Evolutionary conservation across 2,329 filamentous ascomycete species (phyloP), one percentile per base, ranked within the genome.

Genomic region (Passalora sequoiae): DNA sequence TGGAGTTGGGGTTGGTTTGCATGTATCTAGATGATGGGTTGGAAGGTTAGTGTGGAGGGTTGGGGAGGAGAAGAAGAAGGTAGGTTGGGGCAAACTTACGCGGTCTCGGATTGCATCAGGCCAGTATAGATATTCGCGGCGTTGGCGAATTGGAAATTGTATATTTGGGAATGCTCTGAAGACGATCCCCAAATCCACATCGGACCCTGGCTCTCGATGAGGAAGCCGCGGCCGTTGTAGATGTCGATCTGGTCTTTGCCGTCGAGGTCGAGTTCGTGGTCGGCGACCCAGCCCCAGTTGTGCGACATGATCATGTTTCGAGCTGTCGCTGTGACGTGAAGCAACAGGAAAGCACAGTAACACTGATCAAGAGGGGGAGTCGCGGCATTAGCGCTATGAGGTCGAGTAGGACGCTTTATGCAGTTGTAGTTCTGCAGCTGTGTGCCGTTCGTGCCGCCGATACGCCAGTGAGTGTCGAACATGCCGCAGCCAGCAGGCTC

Each of bases 381-480:
- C 19, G 77, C 68, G 1, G 75, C 58, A 51, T 83, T 80, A 32
- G 83, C 49, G 4, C 56, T 62, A 2, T 55, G 59, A 1, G 58
- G 72, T 1, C 70, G 68, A 30, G 75, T 71, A 10, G 85, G 84
- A 25, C 81, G 84, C 74, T 92, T 94, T 57, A 76, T 66, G 69
- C 91, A 96, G 41, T 76, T 80, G 60, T 85, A 74, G 9, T 81
- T 83, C 65, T 92, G 86, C 10, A 96, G 73, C 49, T 83, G 66
- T 92, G 54, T 58, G 20, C 54, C 54, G 37, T 56, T 54, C 9
- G 42, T 44, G 31, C 59, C 57, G 12, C 59, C 57, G 57, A 97
- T 78, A 59, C 92, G 87, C 71, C 91, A 84, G 72, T 98, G 91
- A 6, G 89, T 83, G 59, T 98, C 92, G 86, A 89, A 97, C 67